Base-by-base conservation (phyloP, 345 rosid species). In the Anastatica hierochuntica region DNA sequence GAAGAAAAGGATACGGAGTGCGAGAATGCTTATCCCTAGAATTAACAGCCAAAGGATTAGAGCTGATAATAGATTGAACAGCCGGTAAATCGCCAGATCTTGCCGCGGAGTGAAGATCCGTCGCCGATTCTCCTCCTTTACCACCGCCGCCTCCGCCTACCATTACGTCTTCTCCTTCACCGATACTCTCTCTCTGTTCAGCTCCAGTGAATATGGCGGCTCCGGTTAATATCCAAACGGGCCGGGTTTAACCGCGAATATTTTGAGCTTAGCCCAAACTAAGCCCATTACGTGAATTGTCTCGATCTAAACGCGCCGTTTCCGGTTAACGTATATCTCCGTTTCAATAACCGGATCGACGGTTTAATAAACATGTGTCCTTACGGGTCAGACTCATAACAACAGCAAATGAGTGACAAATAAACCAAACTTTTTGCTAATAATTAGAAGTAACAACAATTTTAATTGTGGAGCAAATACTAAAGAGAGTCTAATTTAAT, bases 11-110 rank as follows among this genome's bases (percentile, higher is more conserved):
- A 79, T 90, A 87, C 96, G 98, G 94, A 53, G 95, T 92, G 13
- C 97, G 76, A 24, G 95, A 88, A 74, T 83, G 98, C 73, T 80
- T 92, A 85, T 92, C 98, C 74, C 97, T 78, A 41, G 88, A 74
- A 66, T 88, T 88, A 54, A 85, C 64, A 7, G 77, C 75, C 64
- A 85, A 60, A 35, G 94, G 90, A 48, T 81, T 81, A 8, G 87
- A 70, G 43, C 66, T 64, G 62, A 92, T 74, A 14, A 81, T 78
- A 10, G 76, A 43, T 62, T 72, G 79, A 54, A 85, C 77, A 2
- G 77, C 76, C n/a, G 41, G 42, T 58, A 92, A 54, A 69, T 92
- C 90, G 10, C 98, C 98, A 5, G 86, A 74, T 73, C 98, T 83
- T n/a, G 98, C 97, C 14, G 94, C 96, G 1, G 78, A 66, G 47